Evolutionary conservation across 2,329 filamentous ascomycete genomes (phyloP), one percentile per base, ranked within the genome.

Genomic region (Xylaria sp.): DNA sequence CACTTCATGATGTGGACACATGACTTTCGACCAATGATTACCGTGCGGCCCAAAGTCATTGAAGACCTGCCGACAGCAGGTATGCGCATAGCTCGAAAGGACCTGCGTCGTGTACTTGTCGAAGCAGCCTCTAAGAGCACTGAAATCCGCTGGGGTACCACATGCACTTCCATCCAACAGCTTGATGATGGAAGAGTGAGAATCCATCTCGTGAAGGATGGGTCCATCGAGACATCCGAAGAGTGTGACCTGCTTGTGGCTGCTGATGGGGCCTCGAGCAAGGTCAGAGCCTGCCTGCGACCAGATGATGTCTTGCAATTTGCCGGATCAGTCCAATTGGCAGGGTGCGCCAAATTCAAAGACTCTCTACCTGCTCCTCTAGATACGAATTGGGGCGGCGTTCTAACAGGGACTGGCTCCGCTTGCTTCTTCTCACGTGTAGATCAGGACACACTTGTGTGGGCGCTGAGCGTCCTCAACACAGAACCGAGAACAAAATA

Each of bases 371-470:
- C 79, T 0, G 23, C 67, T 12, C 75, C 76, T 0, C 61, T 78
- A 0, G 69, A 74, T 50, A 66, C 70, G 14, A 74, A 80, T 59
- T 82, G 79, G 79, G 79, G 80, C 0, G 70, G 78, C 21, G 71
- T 78, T 43, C 55, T 80, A 2, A 76, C 77, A 4, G 76, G 75
- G 2, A 72, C 69, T 1, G 82, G 80, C 0, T 69, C 76, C 0
- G 75, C 76, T 1, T 78, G 80, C 53, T 83, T 83, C 69, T 73
- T 79, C 42, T 80, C 80, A 0, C 79, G 81, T 0, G 72, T 81
- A 6, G 79, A 83, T 62, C 62, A 76, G 25, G 66, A 73, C 1
- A 75, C 73, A 6, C 68, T 79, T 2, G 67, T 82, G 0, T 84
- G 82, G 82, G 74, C 72, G 9, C 54, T 84, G 14, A 79, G 78